Evolutionary conservation across 495 filamentous ascomycete genomes (phyloP), one percentile per base, ranked within the genome.

Genomic region (Talaromyces proteolyticus): DNA sequence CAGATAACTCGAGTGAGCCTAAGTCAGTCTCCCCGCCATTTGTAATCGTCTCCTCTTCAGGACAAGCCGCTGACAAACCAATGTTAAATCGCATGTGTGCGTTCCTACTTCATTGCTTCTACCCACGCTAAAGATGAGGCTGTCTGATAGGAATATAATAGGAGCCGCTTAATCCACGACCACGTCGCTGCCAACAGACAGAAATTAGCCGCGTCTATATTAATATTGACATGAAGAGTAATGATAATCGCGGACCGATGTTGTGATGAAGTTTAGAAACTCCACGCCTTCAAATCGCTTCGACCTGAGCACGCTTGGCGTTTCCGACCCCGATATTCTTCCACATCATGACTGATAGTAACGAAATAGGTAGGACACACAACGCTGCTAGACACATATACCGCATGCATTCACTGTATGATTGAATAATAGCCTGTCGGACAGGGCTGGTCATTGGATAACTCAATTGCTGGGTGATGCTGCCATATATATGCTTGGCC

Each of bases 241-340:
- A 36, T 7, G 14, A 36, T 36, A 36, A n/a, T n/a, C n/a, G n/a
- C n/a, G n/a, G n/a, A n/a, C n/a, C n/a, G n/a, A n/a, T 34, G 29
- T 4, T 4, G 29, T 2, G 29, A 10, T 34, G 29, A 34, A 34
- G 29, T 17, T 52, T 55, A 8, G 48, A 25, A 38, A 43, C 26
- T n/a, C n/a, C n/a, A n/a, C n/a, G n/a, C n/a, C n/a, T n/a, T 49
- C 54, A 69, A 34, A 66, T 57, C 11, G 65, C 58, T 45, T 51
- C 42, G 19, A 60, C 63, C 48, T 59, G 60, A 14, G 53, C 53
- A 55, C 67, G 64, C 61, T 78, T 75, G 46, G 73, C 64, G 41
- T 76, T 65, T 54, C 71, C 80, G 24, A 85, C 66, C 51, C 75
- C 75, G 50, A 83, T 77, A 50, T 85, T 74, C 42, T 73, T 64